A percentile compares a stretch with the other conserved stretches of the same genome.
These are phyloP conservation scores for Aureobasidium uvarum DNA, from an alignment of 2,329 filamentous ascomycete species.

Conservation along the genomic window DNA sequence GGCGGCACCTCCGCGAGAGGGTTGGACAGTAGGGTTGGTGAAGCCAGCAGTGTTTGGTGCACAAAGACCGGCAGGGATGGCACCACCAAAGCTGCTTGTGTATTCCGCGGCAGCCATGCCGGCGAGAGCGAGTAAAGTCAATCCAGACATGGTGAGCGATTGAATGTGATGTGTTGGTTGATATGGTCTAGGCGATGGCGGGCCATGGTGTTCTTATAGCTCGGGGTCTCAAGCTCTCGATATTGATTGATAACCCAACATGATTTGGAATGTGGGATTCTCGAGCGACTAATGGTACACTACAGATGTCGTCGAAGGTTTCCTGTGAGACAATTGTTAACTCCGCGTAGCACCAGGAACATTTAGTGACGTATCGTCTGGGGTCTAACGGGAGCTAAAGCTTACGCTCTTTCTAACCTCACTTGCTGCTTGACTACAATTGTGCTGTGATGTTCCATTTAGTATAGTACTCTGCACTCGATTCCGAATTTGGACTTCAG, in stretches of 20 bases:
- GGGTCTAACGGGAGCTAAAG: slow-evolving; percentile 8
- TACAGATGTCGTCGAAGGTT: slow-evolving; percentile 6
- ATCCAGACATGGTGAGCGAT: background rate
- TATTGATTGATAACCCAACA: background rate
- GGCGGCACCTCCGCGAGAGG: slow-evolving; percentile 34
- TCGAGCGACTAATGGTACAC: background rate
- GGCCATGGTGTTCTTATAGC: background rate
- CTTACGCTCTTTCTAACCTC: slow-evolving; percentile 17
- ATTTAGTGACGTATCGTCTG: slow-evolving; percentile 4
- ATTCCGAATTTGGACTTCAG: background rate
- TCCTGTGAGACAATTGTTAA: background rate
- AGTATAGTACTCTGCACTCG: no score
- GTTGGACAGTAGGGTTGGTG: slow-evolving; percentile 29
- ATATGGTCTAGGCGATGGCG: background rate
- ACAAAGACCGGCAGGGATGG: slow-evolving; percentile 24
- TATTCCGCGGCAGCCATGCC: slow-evolving; percentile 19
- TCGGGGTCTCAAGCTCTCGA: background rate
- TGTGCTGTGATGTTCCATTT: background rate
- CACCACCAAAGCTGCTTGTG: background rate
- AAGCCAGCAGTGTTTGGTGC: slow-evolving; percentile 29
- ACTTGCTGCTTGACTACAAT: background rate
- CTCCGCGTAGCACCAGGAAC: slow-evolving; percentile 8
- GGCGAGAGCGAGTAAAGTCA: slow-evolving; percentile 17
- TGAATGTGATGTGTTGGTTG: background rate
- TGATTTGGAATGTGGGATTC: slow-evolving; percentile 4